Conservation (phyloP, 352 stramenopile species). For the Pythium pyrilobum region DNA sequence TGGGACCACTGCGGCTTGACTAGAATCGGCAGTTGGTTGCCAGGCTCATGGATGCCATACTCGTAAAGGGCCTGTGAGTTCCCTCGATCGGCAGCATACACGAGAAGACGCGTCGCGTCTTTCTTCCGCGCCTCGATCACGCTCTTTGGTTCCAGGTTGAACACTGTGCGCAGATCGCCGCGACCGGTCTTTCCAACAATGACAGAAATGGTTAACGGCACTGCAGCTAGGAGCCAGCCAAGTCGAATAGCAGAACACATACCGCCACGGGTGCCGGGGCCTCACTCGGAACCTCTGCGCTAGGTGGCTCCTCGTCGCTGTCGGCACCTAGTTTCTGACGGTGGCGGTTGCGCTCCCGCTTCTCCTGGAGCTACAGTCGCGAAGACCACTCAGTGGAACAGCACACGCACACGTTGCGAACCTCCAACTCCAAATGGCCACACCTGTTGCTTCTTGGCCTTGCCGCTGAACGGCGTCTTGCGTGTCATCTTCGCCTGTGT, state of each 20-base stretch:
- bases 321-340: slow-evolving; percentile 13
- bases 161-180: slow-evolving; percentile 64
- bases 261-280: background rate
- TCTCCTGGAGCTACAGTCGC: slow-evolving; percentile 52
- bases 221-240: too few relatives aligned
- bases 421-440: background rate
- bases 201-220: too few relatives aligned
- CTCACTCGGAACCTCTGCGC: background rate
- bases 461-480: slow-evolving; percentile 84
- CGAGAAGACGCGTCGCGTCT: slow-evolving; percentile 57
- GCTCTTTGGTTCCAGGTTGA: slow-evolving; percentile 50
- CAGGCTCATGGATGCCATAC: slow-evolving; percentile 45
- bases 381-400: background rate
- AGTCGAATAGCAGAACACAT: background rate
- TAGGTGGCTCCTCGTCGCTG: slow-evolving; percentile 22
- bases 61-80: slow-evolving; percentile 72
- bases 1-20: slow-evolving; percentile 56
- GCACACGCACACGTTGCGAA: background rate
- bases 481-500: slow-evolving; percentile 22
- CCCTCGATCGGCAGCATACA: slow-evolving; percentile 51
- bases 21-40: slow-evolving; percentile 63
- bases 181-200: slow-evolving; percentile 18
- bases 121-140: slow-evolving; percentile 59
- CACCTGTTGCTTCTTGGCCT: slow-evolving; percentile 87
- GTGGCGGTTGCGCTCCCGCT: slow-evolving; percentile 58